Evolutionary conservation across 2,329 filamentous ascomycete genomes (phyloP).

Genomic region (Penicillium corylophilum): DNA sequence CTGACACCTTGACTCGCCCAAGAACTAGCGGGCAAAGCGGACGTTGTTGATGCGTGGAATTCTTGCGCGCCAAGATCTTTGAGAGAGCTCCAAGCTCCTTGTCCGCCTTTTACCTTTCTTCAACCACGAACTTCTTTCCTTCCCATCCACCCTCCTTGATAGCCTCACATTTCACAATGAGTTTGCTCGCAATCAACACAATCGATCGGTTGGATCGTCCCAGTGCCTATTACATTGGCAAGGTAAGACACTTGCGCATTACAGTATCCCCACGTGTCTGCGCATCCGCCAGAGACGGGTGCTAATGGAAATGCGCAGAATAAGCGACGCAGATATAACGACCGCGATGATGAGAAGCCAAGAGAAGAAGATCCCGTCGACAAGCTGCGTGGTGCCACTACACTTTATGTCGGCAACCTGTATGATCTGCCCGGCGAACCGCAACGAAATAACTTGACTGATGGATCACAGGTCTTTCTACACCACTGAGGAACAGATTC

Average conservation of each 20-base stretch:
- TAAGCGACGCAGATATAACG: slow-evolving; percentile 66
- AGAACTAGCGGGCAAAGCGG: slow-evolving; percentile 2
- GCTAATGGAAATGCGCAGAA: slow-evolving; percentile 51
- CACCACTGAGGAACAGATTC: slow-evolving; percentile 98
- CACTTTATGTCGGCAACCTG: slow-evolving; percentile 96
- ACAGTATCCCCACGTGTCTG: slow-evolving; percentile 14
- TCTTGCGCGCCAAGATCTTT: slow-evolving; percentile 24
- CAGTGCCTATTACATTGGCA: slow-evolving; percentile 86
- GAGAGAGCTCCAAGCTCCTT: slow-evolving; percentile 24
- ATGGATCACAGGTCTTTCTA: slow-evolving; percentile 74
- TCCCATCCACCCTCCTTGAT: background rate
- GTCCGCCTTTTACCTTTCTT: slow-evolving; percentile 15
- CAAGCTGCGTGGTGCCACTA: slow-evolving; percentile 81
- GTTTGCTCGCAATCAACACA: slow-evolving; percentile 50
- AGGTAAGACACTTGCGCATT: slow-evolving; percentile 56
- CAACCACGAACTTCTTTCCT: slow-evolving; percentile 1
- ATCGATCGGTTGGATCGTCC: slow-evolving; percentile 91
- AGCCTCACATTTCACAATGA: slow-evolving; percentile 25
- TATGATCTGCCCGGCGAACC: slow-evolving; percentile 49
- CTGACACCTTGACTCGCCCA: slow-evolving; percentile 8
- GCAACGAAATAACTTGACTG: slow-evolving; percentile 14
- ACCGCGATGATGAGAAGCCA: slow-evolving; percentile 49
- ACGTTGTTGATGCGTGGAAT: slow-evolving; percentile 24
- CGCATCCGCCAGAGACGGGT: background rate
- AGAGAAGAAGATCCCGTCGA: slow-evolving; percentile 64